phyloP scores from a whole-genome alignment of 2,329 filamentous ascomycete genomes.

The Pyrenochaeta sp. region DNA sequence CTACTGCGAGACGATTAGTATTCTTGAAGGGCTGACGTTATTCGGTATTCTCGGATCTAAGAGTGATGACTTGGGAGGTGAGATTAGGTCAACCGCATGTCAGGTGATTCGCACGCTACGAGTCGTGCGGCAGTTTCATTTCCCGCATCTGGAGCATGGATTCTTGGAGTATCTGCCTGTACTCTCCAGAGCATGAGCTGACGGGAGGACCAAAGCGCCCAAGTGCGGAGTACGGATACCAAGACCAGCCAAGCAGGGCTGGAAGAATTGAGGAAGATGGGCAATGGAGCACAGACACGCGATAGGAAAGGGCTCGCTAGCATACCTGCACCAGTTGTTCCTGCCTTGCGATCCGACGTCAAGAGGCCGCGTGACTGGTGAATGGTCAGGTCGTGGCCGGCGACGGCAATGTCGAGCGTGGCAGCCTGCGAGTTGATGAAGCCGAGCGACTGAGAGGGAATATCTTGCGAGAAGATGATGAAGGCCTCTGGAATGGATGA shows the following conservation, averaged over 20 bases:
- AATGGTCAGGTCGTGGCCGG: conserved; percentile 74
- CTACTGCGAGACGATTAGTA: conserved; percentile 59
- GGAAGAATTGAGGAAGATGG: conserved; percentile 4
- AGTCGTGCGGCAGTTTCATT: too few species aligned
- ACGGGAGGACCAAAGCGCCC: neutral
- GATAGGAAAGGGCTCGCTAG: conserved; percentile 7
- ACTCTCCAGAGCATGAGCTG: neutral
- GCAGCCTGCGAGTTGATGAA: conserved; percentile 78
- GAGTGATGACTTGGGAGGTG: conserved; percentile 7
- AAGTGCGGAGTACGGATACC: conserved; percentile 4
- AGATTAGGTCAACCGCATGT: too few species aligned
- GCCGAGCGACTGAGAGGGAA: conserved; percentile 73
- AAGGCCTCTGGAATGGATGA: conserved; percentile 74
- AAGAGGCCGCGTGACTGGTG: conserved; percentile 85
- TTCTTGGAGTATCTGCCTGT: too few species aligned
- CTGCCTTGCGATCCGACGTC: conserved; percentile 74
- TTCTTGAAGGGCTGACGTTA: conserved; percentile 3
- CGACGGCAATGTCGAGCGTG: conserved; percentile 71
- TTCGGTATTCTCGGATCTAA: neutral
- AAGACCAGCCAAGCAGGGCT: conserved; percentile 32
- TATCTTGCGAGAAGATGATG: conserved; percentile 78
- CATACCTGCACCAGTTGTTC: conserved; percentile 75
- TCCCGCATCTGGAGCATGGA: too few species aligned
- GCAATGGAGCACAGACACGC: conserved; percentile 9
- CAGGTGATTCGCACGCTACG: too few species aligned